A percentile compares a stretch with the other conserved stretches of the same genome.
Evolutionary conservation across 371 early-diverging fungal genomes (phyloP).

Genomic region (Mortierella sp.): DNA sequence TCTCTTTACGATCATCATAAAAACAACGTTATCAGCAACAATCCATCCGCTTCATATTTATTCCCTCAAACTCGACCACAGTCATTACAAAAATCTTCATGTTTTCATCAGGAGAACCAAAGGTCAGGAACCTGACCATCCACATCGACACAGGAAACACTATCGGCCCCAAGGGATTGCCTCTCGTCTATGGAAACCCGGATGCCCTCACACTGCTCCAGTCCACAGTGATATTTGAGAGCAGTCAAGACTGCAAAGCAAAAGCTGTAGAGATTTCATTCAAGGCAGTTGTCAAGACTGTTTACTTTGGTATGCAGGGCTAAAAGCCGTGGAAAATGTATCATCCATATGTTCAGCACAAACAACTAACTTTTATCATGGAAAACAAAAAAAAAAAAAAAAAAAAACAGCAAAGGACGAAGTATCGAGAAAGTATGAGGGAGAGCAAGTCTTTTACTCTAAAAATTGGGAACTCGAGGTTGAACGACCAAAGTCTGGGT

Average conservation of each 20-base stretch:
- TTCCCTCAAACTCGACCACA: too few species aligned
- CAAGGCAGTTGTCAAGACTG: constrained; percentile 20
- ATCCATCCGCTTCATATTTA: too few species aligned
- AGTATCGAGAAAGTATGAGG: constrained; percentile 11
- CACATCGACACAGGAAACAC: constrained; percentile 29
- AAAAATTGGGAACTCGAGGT: constrained; percentile 33
- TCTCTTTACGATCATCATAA: not conserved
- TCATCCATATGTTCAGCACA: not conserved
- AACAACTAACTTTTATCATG: not conserved
- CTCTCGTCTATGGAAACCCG: constrained; percentile 25
- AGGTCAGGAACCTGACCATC: constrained; percentile 23
- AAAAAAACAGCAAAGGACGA: constrained; percentile 33
- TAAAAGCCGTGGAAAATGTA: not conserved
- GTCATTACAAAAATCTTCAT: not conserved
- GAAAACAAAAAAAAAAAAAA: too few species aligned
- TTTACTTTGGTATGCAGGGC: constrained; percentile 10
- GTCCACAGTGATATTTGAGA: constrained; percentile 22
- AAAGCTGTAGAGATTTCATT: constrained; percentile 28
- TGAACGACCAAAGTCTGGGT: constrained; percentile 23
- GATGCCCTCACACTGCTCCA: constrained; percentile 19
- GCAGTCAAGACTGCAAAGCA: constrained; percentile 26
- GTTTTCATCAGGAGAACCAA: constrained; percentile 18
- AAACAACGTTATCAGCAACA: too few species aligned
- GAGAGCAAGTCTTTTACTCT: constrained; percentile 22
- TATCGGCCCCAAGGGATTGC: constrained; percentile 21